Conservation (phyloP, 495 filamentous ascomycete genomes). For the Annulohypoxylon nitens region DNA sequence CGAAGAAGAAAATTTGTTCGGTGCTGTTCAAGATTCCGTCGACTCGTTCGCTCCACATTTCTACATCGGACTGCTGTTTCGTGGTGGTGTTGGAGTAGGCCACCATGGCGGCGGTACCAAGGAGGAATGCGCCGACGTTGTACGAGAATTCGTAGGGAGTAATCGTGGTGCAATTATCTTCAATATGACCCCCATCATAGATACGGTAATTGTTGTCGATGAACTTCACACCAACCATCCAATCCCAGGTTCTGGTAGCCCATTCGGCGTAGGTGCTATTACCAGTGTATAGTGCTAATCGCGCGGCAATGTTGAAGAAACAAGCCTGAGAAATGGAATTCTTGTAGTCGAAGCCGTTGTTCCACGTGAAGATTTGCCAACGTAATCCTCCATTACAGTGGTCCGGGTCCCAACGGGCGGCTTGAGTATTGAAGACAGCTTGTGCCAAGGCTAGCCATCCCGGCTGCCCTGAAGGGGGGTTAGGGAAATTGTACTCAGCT, state of each 20-base stretch:
- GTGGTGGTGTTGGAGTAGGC: conserved; percentile 45
- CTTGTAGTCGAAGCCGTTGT: conserved; percentile 82
- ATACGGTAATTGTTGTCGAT: conserved; percentile 65
- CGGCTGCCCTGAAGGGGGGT: conserved; percentile 69
- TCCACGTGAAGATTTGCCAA: conserved; percentile 85
- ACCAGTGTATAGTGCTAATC: conserved; percentile 77
- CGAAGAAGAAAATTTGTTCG: conserved; percentile 68
- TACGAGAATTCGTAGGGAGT: conserved; percentile 74
- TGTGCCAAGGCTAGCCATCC: conserved; percentile 86
- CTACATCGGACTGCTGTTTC: conserved; percentile 61
- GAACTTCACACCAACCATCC: conserved; percentile 67
- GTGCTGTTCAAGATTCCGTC: conserved; percentile 66
- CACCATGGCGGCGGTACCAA: conserved; percentile 75
- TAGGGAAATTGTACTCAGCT: conserved; percentile 71
- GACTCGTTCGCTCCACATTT: conserved; percentile 66
- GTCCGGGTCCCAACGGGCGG: conserved; percentile 69
- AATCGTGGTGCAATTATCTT: conserved; percentile 63
- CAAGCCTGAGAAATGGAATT: conserved; percentile 78
- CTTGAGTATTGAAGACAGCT: conserved; percentile 82
- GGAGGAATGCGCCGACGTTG: conserved; percentile 76
- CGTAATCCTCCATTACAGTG: conserved; percentile 81
- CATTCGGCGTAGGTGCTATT: conserved; percentile 78
- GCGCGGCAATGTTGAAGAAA: conserved; percentile 78
- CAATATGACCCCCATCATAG: conserved; percentile 69
- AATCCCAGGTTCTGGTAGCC: conserved; percentile 78